A percentile compares a stretch with the other conserved stretches of the same genome.
Evolutionary conservation across 768 basidiomycete genomes (phyloP).

Genomic region (Termitomyces sp.): DNA sequence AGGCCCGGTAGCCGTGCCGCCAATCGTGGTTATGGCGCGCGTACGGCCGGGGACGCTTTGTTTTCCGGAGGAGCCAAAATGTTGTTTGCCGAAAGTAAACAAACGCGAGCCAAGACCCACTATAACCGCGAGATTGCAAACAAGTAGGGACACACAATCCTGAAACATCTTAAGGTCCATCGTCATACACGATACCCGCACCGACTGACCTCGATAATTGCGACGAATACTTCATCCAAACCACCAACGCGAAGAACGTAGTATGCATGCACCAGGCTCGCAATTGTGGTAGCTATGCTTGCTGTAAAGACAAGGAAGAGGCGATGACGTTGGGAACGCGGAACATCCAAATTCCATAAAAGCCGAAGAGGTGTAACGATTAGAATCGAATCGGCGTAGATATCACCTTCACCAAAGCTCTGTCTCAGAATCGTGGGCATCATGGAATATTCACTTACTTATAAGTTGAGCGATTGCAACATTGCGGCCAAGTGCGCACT

Average conservation of each 20-base stretch:
- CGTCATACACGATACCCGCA: not conserved
- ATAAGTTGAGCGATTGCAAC: not conserved
- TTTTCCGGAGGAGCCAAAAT: not conserved
- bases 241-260: not conserved
- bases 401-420: not conserved
- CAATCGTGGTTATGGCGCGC: not conserved
- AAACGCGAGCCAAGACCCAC: not conserved
- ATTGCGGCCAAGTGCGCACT: not conserved
- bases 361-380: not conserved
- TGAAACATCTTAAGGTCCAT: not conserved
- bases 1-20: not conserved
- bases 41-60: not conserved
- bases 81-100: not conserved
- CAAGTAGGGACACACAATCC: not conserved
- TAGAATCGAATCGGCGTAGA: not conserved
- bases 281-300: not conserved
- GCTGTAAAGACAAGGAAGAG: not conserved
- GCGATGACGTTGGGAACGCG: not conserved
- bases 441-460: not conserved
- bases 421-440: not conserved
- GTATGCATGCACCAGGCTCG: not conserved
- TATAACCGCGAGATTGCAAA: not conserved
- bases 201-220: not conserved
- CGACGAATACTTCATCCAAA: not conserved
- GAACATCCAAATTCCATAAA: not conserved